Percentiles rank a stretch among this genome's conserved stretches.
Conservation (phyloP, 2,329 filamentous ascomycete genomes). For the Sphaerulina musiva region DNA sequence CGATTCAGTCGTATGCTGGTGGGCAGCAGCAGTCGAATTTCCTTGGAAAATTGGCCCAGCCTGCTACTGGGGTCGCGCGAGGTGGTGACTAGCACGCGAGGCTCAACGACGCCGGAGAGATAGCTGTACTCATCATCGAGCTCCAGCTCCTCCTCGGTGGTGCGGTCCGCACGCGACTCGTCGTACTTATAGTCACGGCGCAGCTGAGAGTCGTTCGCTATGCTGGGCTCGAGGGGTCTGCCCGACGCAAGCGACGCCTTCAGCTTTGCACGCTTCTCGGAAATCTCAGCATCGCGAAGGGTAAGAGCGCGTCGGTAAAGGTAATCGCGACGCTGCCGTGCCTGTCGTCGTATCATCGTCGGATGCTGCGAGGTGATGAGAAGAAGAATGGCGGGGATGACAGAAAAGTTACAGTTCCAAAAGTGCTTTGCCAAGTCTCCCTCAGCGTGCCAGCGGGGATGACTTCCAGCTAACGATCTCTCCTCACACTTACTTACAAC, state of each 20-base stretch:
- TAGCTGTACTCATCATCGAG: slow-evolving; percentile 86
- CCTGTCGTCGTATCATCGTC: slow-evolving; percentile 56
- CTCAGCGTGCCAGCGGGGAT: no score
- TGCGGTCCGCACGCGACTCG: slow-evolving; percentile 66
- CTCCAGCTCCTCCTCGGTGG: slow-evolving; percentile 61
- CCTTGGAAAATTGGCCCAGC: slow-evolving; percentile 85
- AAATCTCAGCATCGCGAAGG: slow-evolving; percentile 84
- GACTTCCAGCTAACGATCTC: no score
- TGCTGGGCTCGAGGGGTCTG: slow-evolving; percentile 71
- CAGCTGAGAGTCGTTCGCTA: slow-evolving; percentile 79
- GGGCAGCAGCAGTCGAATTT: slow-evolving; percentile 74
- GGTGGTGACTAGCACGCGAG: slow-evolving; percentile 82
- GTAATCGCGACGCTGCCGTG: slow-evolving; percentile 75
- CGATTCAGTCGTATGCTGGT: slow-evolving; percentile 84
- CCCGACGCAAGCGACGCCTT: slow-evolving; percentile 82
- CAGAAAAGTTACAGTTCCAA: neutral
- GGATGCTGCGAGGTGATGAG: slow-evolving; percentile 25
- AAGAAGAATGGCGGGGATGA: neutral
- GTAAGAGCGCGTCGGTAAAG: slow-evolving; percentile 84
- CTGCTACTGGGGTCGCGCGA: slow-evolving; percentile 80
- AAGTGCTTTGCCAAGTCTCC: neutral
- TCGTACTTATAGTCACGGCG: slow-evolving; percentile 91
- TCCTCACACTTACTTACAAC: no score
- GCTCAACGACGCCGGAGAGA: slow-evolving; percentile 85
- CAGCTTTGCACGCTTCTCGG: slow-evolving; percentile 81